Evolutionary conservation across 257 asterid species (phyloP).

Genomic region (Solanum neorickii): DNA sequence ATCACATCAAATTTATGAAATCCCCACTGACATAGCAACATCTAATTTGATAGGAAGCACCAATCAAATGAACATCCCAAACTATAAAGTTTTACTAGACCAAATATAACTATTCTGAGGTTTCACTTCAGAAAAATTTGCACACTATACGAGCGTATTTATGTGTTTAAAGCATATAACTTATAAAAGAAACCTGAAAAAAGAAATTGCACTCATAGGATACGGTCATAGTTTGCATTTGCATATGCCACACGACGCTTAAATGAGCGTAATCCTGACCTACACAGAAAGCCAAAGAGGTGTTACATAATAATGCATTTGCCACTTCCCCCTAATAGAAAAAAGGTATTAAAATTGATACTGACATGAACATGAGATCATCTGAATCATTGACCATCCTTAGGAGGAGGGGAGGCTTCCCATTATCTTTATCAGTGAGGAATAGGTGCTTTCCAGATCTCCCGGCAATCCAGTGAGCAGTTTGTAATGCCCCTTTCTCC

Average conservation of each 20-base stretch:
- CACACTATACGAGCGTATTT: neutral
- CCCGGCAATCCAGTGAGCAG: constrained; percentile 84
- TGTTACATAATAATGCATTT: neutral
- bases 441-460: constrained; percentile 92
- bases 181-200: neutral
- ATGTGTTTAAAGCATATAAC: neutral
- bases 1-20: neutral
- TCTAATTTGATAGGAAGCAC: neutral
- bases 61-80: neutral
- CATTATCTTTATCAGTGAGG: constrained; percentile 68
- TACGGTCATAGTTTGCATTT: constrained; percentile 83
- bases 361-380: constrained; percentile 69
- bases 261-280: constrained; percentile 75
- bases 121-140: neutral
- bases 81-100: neutral
- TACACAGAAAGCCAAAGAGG: constrained; percentile 9
- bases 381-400: constrained; percentile 71
- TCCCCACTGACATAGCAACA: neutral
- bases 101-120: neutral
- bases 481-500: constrained; percentile 72
- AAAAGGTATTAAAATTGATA: neutral
- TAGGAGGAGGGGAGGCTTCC: constrained; percentile 72
- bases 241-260: constrained; percentile 95
- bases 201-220: constrained; percentile 24
- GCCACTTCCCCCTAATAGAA: neutral